These are phyloP conservation scores for Fonsecaea erecta DNA, from an alignment of 2,329 filamentous ascomycete species.

Conservation along the genomic window DNA sequence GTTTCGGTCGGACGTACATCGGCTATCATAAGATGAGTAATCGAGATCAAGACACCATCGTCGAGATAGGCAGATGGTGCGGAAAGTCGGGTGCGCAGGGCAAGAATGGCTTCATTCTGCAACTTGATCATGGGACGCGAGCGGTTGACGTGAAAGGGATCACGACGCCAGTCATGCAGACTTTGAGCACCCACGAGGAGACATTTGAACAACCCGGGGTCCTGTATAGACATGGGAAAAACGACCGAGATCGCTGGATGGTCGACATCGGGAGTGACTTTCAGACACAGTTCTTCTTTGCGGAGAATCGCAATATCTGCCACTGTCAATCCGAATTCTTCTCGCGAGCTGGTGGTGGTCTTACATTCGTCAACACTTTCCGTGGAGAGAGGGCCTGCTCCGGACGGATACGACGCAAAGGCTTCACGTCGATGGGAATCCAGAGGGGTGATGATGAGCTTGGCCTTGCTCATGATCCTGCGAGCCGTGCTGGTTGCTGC, in stretches of 20 bases:
- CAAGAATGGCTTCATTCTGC: conserved; percentile 26
- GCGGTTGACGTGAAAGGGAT: conserved; percentile 18
- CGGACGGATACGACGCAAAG: conserved; percentile 22
- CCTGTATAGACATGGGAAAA: conserved; percentile 28
- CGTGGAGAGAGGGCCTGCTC: conserved; percentile 8
- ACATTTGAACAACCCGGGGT: conserved; percentile 27
- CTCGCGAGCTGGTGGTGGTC: conserved; percentile 1
- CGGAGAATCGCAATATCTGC: conserved; percentile 20
- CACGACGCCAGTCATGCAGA: conserved; percentile 30
- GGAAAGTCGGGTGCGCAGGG: conserved; percentile 25
- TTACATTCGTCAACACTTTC: conserved; percentile 31
- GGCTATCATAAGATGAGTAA: conserved; percentile 30
- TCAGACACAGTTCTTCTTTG: conserved; percentile 25
- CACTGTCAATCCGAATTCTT: not conserved
- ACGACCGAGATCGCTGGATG: conserved; percentile 29
- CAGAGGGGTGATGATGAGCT: conserved; percentile 23
- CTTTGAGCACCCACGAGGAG: conserved; percentile 30
- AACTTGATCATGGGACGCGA: conserved; percentile 20
- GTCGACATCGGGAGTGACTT: conserved; percentile 25
- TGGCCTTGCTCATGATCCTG: conserved; percentile 6
- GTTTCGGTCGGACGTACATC: conserved; percentile 20
- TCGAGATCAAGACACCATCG: conserved; percentile 27
- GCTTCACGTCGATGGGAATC: conserved; percentile 29
- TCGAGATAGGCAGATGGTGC: conserved; percentile 24
- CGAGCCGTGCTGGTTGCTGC: not conserved